Conservation (phyloP, 1,284 basidiomycete species). For the Cystobasidium sp. region DNA sequence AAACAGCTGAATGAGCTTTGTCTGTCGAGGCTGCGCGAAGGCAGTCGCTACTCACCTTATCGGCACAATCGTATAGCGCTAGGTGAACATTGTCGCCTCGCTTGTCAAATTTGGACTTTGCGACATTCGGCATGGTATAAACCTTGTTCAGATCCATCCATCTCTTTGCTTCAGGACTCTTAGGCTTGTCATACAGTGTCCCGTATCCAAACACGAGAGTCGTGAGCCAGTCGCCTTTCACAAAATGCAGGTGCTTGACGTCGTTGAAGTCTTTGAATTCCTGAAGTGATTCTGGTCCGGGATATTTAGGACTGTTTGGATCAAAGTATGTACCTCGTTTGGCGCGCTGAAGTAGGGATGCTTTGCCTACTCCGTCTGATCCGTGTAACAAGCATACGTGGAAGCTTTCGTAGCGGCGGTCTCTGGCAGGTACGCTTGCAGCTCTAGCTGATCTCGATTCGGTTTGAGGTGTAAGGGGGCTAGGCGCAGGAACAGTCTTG, state of each 20-base stretch:
- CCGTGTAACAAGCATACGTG: conserved; percentile 20
- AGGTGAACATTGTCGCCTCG: conserved; percentile 8
- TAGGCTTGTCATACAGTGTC: conserved; percentile 2
- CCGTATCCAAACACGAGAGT: conserved; percentile 21
- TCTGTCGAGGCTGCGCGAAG: background rate
- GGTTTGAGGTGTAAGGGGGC: background rate
- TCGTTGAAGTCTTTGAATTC: conserved; percentile 12
- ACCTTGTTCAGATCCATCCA: conserved; percentile 10
- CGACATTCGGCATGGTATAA: background rate
- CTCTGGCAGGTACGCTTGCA: conserved; percentile 9
- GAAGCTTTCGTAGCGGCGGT: background rate
- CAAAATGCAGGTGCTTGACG: conserved; percentile 5
- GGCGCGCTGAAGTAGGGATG: conserved; percentile 13
- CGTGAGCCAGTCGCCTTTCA: background rate
- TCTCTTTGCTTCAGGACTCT: background rate
- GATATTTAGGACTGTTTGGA: conserved; percentile 5
- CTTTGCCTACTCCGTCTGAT: conserved; percentile 17
- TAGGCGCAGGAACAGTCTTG: background rate
- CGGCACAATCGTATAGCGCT: background rate
- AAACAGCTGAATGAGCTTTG: background rate
- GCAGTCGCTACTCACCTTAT: background rate
- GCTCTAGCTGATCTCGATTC: background rate
- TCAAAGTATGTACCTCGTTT: conserved; percentile 11
- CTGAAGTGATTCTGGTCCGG: conserved; percentile 12
- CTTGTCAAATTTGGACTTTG: conserved; percentile 3